Percentiles rank a stretch among this genome's conserved stretches.
phyloP scores from a whole-genome alignment of 768 basidiomycete genomes.

The Boletus tylopilopsis region DNA sequence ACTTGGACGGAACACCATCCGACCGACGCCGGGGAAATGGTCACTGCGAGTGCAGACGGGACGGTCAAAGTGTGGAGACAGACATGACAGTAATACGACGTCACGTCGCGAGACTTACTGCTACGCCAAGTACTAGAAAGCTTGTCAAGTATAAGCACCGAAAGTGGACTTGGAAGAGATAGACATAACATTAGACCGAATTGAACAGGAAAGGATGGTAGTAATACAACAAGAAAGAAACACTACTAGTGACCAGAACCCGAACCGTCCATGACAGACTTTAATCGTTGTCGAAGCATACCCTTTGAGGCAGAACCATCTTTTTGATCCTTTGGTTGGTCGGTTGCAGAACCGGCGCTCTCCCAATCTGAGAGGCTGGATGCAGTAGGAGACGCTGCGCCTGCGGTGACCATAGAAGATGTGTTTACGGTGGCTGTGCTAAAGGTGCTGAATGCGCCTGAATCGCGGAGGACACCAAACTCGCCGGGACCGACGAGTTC shows the following conservation, averaged over 20 bases:
- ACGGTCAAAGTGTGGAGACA: conserved; percentile 86
- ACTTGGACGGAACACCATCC: conserved; percentile 94
- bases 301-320: conserved; percentile 13
- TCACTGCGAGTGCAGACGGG: conserved; percentile 90
- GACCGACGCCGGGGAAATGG: conserved; percentile 72
- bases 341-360: conserved; percentile 24
- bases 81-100: no score
- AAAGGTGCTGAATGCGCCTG: conserved; percentile 16
- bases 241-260: conserved; percentile 15
- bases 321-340: conserved; percentile 18
- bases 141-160: no score
- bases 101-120: no score
- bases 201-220: not conserved
- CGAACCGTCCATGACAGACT: conserved; percentile 28
- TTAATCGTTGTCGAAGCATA: conserved; percentile 29
- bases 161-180: no score
- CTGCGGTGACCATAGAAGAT: conserved; percentile 24
- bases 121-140: no score
- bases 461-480: conserved; percentile 28
- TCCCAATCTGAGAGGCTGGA: conserved; percentile 31
- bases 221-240: conserved; percentile 20
- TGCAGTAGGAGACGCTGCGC: conserved; percentile 24
- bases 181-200: not conserved
- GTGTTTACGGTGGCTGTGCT: conserved; percentile 16
- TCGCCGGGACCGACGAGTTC: conserved; percentile 46